A percentile compares a stretch with the other conserved stretches of the same genome.
phyloP scores from a whole-genome alignment of 2,329 filamentous ascomycete species.

The Fusarium sp. region DNA sequence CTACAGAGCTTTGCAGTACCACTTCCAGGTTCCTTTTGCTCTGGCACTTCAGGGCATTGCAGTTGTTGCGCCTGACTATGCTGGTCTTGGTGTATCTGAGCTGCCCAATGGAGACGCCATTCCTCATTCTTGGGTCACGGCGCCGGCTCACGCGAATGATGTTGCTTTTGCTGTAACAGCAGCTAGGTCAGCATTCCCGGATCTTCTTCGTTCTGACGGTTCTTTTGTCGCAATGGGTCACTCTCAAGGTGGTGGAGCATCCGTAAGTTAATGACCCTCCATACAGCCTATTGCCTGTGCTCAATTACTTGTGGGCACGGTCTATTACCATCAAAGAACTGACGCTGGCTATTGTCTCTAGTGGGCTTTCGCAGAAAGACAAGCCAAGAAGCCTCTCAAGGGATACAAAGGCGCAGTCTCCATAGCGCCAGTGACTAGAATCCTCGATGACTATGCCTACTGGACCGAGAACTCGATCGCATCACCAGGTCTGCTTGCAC shows the following conservation, averaged over 20 bases:
- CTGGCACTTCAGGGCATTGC: slow-evolving; percentile 26
- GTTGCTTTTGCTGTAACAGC: slow-evolving; percentile 20
- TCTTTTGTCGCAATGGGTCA: neutral
- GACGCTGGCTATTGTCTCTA: neutral
- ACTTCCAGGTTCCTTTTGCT: slow-evolving; percentile 26
- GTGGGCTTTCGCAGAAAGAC: slow-evolving; percentile 26
- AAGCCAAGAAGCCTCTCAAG: slow-evolving; percentile 16
- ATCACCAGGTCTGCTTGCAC: neutral
- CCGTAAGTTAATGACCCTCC: neutral
- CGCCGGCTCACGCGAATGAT: slow-evolving; percentile 27
- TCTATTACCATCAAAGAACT: neutral
- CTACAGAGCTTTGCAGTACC: slow-evolving; percentile 26
- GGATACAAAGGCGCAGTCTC: slow-evolving; percentile 24
- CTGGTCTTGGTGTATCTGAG: slow-evolving; percentile 20
- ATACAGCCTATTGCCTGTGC: fast-evolving
- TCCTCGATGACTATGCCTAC: slow-evolving; percentile 16
- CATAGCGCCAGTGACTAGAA: slow-evolving; percentile 21
- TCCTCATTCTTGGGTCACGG: slow-evolving; percentile 16
- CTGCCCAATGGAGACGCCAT: slow-evolving; percentile 15
- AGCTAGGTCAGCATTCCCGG: slow-evolving; percentile 14
- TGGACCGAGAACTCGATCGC: slow-evolving; percentile 4
- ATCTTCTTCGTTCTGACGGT: neutral
- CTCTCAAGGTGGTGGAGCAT: neutral
- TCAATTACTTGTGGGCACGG: neutral
- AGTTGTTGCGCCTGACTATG: slow-evolving; percentile 28